phyloP scores from a whole-genome alignment of 1,284 basidiomycete genomes.

The Cutaneotrichosporon cutaneum region DNA sequence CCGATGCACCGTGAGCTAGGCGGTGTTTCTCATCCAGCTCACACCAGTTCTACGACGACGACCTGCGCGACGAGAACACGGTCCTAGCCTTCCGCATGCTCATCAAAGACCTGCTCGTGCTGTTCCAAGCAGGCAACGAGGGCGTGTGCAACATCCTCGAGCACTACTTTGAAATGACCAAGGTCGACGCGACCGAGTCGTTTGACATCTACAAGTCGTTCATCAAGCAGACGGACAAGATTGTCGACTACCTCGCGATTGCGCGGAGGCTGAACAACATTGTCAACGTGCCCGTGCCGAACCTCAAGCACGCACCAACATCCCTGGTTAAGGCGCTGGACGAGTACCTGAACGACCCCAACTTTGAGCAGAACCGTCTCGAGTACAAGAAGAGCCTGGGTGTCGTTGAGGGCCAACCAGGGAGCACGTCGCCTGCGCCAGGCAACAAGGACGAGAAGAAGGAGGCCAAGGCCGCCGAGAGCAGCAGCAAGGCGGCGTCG shows the following conservation, averaged over 20 bases:
- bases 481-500: slow-evolving; percentile 18
- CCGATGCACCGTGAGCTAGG: slow-evolving; percentile 59
- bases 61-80: slow-evolving; percentile 86
- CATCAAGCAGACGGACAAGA: slow-evolving; percentile 88
- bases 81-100: slow-evolving; percentile 88
- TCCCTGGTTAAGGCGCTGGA: slow-evolving; percentile 88
- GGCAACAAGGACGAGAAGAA: slow-evolving; percentile 14
- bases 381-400: slow-evolving; percentile 87
- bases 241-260: slow-evolving; percentile 90
- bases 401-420: slow-evolving; percentile 61
- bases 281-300: slow-evolving; percentile 89
- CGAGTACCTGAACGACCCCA: slow-evolving; percentile 92
- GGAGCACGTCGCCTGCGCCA: slow-evolving; percentile 10
- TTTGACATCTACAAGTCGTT: slow-evolving; percentile 90
- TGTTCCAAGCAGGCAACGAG: slow-evolving; percentile 97
- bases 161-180: slow-evolving; percentile 99
- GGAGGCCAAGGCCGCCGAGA: slow-evolving; percentile 17
- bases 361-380: slow-evolving; percentile 89
- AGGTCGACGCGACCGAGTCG: slow-evolving; percentile 81
- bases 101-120: slow-evolving; percentile 92
- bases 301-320: slow-evolving; percentile 91
- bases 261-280: slow-evolving; percentile 90
- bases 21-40: slow-evolving; percentile 41
- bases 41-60: slow-evolving; percentile 79
- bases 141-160: slow-evolving; percentile 97